Evolutionary conservation across 2,329 filamentous ascomycete species (phyloP).

Genomic region (Tolypocladium paradoxum): DNA sequence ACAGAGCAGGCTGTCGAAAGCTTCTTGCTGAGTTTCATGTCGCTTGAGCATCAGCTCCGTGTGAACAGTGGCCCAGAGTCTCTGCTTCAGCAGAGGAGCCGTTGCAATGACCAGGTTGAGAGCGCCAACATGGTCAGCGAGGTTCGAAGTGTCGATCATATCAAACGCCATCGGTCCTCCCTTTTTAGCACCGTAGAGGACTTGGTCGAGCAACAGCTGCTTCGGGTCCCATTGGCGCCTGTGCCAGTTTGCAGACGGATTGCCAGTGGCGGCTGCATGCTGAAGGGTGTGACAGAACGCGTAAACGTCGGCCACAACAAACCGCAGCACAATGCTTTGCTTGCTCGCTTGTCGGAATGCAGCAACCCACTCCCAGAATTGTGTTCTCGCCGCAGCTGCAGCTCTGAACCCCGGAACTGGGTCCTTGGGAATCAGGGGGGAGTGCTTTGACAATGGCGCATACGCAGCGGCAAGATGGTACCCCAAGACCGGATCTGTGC

Average conservation of each 20-base stretch:
- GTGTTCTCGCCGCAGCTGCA: slow-evolving; percentile 24
- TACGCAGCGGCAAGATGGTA: slow-evolving; percentile 46
- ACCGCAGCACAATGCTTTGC: slow-evolving; percentile 29
- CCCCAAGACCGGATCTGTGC: slow-evolving; percentile 39
- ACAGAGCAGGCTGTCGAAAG: slow-evolving; percentile 31
- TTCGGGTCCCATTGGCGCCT: slow-evolving; percentile 27
- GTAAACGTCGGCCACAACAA: slow-evolving; percentile 36
- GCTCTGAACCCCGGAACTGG: slow-evolving; percentile 10
- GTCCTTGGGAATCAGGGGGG: slow-evolving; percentile 22
- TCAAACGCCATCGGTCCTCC: slow-evolving; percentile 35
- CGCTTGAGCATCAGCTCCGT: slow-evolving; percentile 33
- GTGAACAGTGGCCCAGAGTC: slow-evolving; percentile 34
- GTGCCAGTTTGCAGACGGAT: slow-evolving; percentile 28
- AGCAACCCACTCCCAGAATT: slow-evolving; percentile 35
- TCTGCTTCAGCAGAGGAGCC: slow-evolving; percentile 32
- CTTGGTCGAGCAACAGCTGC: slow-evolving; percentile 28
- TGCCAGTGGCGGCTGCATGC: slow-evolving; percentile 17
- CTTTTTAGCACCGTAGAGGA: slow-evolving; percentile 24
- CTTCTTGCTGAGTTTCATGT: slow-evolving; percentile 11
- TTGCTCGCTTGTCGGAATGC: slow-evolving; percentile 24
- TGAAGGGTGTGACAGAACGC: slow-evolving; percentile 42
- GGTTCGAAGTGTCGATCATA: slow-evolving; percentile 42
- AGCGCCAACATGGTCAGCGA: slow-evolving; percentile 27
- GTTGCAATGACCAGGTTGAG: slow-evolving; percentile 30
- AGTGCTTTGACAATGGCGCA: slow-evolving; percentile 23